These are phyloP conservation scores for Shiraia bambusicola DNA, from an alignment of 2,329 filamentous ascomycete genomes.

Conservation along the genomic window DNA sequence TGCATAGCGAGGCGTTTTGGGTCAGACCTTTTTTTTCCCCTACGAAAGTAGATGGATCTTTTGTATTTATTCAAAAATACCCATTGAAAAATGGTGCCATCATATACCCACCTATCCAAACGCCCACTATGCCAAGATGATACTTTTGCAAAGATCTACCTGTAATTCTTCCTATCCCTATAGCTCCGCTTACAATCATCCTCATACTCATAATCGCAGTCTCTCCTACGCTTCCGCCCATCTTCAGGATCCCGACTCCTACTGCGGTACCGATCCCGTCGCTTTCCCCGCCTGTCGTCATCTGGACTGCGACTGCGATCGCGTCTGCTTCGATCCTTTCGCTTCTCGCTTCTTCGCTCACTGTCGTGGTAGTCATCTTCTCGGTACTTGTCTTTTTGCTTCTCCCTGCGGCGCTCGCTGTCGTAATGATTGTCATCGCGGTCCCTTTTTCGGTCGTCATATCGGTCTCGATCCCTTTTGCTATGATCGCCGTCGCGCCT, in stretches of 20 bases:
- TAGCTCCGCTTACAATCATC: slow-evolving; percentile 23
- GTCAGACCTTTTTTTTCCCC: slow-evolving; percentile 8
- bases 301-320: slow-evolving; percentile 32
- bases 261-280: slow-evolving; percentile 27
- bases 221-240: slow-evolving; percentile 25
- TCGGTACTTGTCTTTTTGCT: slow-evolving; percentile 17
- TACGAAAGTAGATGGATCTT: neutral
- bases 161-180: slow-evolving; percentile 19
- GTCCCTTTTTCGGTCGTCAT: slow-evolving; percentile 12
- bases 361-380: slow-evolving; percentile 19
- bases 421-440: slow-evolving; percentile 13
- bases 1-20: slow-evolving; percentile 42
- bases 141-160: slow-evolving; percentile 3
- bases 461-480: slow-evolving; percentile 17
- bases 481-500: slow-evolving; percentile 25
- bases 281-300: slow-evolving; percentile 24
- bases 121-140: neutral
- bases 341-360: slow-evolving; percentile 13
- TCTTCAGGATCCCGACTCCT: slow-evolving; percentile 29
- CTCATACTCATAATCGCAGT: slow-evolving; percentile 24
- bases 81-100: neutral
- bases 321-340: slow-evolving; percentile 1
- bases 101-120: slow-evolving; percentile 3
- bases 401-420: slow-evolving; percentile 20
- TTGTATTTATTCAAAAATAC: neutral